Conservation (phyloP, 495 filamentous ascomycete species). For the Elasticomyces elasticus region DNA sequence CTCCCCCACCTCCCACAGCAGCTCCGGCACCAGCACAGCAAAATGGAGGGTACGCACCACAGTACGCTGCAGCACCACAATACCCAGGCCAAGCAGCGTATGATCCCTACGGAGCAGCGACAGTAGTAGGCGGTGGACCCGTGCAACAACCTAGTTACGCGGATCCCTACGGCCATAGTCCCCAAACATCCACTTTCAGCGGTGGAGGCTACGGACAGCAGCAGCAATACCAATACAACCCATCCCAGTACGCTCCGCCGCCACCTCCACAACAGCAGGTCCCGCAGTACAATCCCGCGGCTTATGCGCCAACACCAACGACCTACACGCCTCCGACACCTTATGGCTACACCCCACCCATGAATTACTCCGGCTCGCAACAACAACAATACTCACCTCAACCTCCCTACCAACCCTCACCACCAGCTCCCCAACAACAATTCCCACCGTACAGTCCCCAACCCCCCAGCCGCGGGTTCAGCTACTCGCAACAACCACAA, state of each 20-base stretch:
- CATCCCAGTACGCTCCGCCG: slow-evolving; percentile 63
- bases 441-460: slow-evolving; percentile 21
- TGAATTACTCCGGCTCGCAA: not conserved
- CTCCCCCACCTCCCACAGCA: not conserved
- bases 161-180: slow-evolving; percentile 10
- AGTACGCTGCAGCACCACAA: slow-evolving; percentile 6
- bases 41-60: slow-evolving; percentile 7
- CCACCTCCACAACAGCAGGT: slow-evolving; percentile 3
- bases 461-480: slow-evolving; percentile 4
- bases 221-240: slow-evolving; percentile 56
- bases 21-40: not conserved
- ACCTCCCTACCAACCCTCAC: slow-evolving; percentile 15
- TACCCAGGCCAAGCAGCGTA: slow-evolving; percentile 20
- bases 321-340: slow-evolving; percentile 31
- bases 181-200: slow-evolving; percentile 22
- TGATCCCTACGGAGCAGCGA: slow-evolving; percentile 1
- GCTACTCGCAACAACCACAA: slow-evolving; percentile 5
- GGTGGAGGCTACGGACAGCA: slow-evolving; percentile 24
- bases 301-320: slow-evolving; percentile 32
- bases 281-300: slow-evolving; percentile 38
- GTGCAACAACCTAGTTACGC: slow-evolving; percentile 12
- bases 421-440: slow-evolving; percentile 21
- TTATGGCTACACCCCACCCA: not conserved
- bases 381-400: slow-evolving; percentile 19
- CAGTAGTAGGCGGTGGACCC: slow-evolving; percentile 12